Conservation (phyloP, 768 basidiomycete genomes). For the Lentinula guzmanii region DNA sequence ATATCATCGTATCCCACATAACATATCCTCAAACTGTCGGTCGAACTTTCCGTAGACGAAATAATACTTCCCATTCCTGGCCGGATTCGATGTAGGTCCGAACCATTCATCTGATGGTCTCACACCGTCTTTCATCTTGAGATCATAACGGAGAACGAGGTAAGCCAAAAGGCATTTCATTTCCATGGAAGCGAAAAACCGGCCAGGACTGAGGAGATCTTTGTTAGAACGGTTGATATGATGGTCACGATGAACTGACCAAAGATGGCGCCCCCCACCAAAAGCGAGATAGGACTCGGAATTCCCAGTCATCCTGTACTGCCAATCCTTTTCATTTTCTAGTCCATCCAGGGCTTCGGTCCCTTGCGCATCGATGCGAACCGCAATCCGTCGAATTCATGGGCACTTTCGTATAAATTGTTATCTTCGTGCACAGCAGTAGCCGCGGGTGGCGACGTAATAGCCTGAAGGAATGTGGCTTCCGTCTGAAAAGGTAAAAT, state of each 20-base stretch:
- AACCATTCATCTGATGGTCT: constrained; percentile 29
- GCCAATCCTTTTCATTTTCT: constrained; percentile 11
- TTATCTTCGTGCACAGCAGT: constrained; percentile 25
- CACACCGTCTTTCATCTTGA: constrained; percentile 25
- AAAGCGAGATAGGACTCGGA: constrained; percentile 27
- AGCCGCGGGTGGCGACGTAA: constrained; percentile 16
- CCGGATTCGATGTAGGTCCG: constrained; percentile 11
- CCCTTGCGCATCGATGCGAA: constrained; percentile 22
- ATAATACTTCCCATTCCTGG: constrained; percentile 8
- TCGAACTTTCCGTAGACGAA: background rate
- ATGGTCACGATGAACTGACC: constrained; percentile 18
- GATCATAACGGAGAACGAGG: constrained; percentile 33
- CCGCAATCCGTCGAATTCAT: constrained; percentile 34
- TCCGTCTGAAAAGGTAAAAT: constrained; percentile 31
- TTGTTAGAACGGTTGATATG: background rate
- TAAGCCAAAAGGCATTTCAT: constrained; percentile 35
- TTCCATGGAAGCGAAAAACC: constrained; percentile 33
- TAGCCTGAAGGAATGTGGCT: constrained; percentile 26
- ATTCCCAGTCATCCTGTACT: constrained; percentile 22
- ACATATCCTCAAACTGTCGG: background rate
- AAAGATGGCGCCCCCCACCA: constrained; percentile 26
- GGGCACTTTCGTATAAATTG: constrained; percentile 28
- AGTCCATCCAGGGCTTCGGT: constrained; percentile 12
- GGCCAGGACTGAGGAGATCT: constrained; percentile 27
- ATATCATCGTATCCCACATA: background rate